Evolutionary conservation across 2,329 filamentous ascomycete species (phyloP).

Genomic region (Botrytis tulipae): DNA sequence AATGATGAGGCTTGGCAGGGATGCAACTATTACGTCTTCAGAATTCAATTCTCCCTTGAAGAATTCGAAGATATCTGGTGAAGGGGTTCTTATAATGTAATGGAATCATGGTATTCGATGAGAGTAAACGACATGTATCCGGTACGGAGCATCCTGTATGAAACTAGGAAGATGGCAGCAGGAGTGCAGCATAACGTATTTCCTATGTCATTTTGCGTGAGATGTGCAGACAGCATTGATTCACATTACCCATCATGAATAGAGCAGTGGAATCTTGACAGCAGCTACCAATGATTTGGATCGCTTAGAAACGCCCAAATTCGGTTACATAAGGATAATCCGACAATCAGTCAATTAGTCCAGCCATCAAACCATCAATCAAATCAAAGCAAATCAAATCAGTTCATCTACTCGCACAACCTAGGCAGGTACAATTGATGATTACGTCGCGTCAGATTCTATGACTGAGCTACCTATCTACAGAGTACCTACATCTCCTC

Average conservation of each 20-base stretch:
- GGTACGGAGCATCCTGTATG: too few species aligned
- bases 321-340: slow-evolving; percentile 5
- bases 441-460: neutral
- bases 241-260: neutral
- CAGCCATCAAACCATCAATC: too few species aligned
- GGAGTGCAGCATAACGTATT: neutral
- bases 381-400: neutral
- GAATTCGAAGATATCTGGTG: neutral
- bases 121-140: neutral
- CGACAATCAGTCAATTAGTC: neutral
- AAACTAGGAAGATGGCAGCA: neutral
- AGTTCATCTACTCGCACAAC: neutral
- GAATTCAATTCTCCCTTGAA: neutral
- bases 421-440: neutral
- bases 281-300: neutral
- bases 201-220: neutral
- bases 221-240: neutral
- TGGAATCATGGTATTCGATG: slow-evolving; percentile 16
- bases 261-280: too few species aligned
- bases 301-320: neutral
- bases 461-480: neutral
- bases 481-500: neutral
- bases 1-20: slow-evolving; percentile 13
- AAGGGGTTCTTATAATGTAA: slow-evolving; percentile 15
- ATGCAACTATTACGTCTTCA: slow-evolving; percentile 20